Evolutionary conservation across 352 stramenopile species (phyloP).

Genomic region (Globisporangium apiculatum): DNA sequence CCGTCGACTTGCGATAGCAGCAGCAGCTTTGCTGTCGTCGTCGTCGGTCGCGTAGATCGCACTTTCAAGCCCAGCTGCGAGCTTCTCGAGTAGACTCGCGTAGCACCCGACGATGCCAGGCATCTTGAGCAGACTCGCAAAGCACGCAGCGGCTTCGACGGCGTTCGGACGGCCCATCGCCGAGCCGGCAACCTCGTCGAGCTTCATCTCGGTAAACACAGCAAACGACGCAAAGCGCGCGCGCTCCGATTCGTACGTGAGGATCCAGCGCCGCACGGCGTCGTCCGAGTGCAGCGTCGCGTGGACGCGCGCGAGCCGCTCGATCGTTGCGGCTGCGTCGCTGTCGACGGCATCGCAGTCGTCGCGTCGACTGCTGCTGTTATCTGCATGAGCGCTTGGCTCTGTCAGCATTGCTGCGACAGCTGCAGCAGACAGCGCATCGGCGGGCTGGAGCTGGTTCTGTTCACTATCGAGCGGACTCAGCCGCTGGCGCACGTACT

Average conservation of each 20-base stretch:
- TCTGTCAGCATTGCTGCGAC: neutral
- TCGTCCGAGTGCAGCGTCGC: constrained; percentile 32
- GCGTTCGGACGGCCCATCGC: constrained; percentile 58
- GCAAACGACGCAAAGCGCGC: constrained; percentile 66
- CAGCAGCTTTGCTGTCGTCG: too few species aligned
- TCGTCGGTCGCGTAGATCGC: constrained; percentile 44
- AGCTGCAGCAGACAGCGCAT: constrained; percentile 2
- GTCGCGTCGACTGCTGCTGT: neutral
- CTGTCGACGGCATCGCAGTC: neutral
- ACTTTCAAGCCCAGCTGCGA: constrained; percentile 44
- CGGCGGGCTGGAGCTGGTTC: constrained; percentile 4
- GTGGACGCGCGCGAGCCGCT: constrained; percentile 32
- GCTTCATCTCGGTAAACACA: constrained; percentile 69
- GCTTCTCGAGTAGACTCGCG: constrained; percentile 53
- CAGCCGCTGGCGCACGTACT: constrained; percentile 32
- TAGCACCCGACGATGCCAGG: constrained; percentile 74
- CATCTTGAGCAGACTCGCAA: constrained; percentile 73
- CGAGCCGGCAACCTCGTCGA: constrained; percentile 55
- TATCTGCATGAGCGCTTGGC: constrained; percentile 5
- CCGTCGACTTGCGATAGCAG: too few species aligned
- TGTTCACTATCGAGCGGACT: constrained; percentile 24
- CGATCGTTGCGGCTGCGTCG: constrained; percentile 9
- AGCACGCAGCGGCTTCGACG: constrained; percentile 67
- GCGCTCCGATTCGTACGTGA: constrained; percentile 60
- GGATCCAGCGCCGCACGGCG: constrained; percentile 57